Evolutionary conservation across 1,284 basidiomycete genomes (phyloP), one percentile per base, ranked within the genome.

Genomic region (Stereum hirsutum): DNA sequence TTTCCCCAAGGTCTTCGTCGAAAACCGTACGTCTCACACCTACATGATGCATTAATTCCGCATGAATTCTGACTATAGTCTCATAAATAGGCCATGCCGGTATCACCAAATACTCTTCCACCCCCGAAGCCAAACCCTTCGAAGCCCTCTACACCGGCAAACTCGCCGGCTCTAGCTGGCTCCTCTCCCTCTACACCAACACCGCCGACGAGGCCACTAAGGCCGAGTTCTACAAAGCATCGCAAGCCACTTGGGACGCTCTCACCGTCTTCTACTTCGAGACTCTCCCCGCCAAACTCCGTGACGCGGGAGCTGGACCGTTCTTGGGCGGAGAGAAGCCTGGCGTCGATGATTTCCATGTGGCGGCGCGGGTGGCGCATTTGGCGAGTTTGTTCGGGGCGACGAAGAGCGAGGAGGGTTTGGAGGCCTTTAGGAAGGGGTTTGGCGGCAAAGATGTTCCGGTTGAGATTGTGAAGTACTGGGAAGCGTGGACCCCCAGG

Each of bases 301-400:
- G 50, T 1, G 43, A 59, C 41, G 60, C 76, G n/a, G 69, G 71
- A 14, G 59, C 60, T 6, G 62, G 58, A 12, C 65, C 64, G 3
- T 76, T 75, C 57, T 57, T 75, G 31, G 71, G 66, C 20, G 73
- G 72, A n/a, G 62, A 55, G 5, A 52, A 44, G 33, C 72, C 74
- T 4, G 68, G 72, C 15, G 73, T 75, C 54, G 72, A 72, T 43
- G 75, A 75, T 52, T 74, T 72, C 60, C 74, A 76, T 54, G 55
- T 76, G 26, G 69, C 52, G 17, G 72, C 66, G 14, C 77, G 72
- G 74, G 58, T 77, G 21, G 67, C 70, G 20, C 68, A 70, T 36
- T 63, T 74, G 30, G 61, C 59, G 6, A 57, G 58, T 37, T 55
- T 67, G 6, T 47, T 51, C 5, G 66, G 67, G 2, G 64, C 59